Conservation (phyloP, 139 green algal species). For the Chlamydomonas incerta region DNA sequence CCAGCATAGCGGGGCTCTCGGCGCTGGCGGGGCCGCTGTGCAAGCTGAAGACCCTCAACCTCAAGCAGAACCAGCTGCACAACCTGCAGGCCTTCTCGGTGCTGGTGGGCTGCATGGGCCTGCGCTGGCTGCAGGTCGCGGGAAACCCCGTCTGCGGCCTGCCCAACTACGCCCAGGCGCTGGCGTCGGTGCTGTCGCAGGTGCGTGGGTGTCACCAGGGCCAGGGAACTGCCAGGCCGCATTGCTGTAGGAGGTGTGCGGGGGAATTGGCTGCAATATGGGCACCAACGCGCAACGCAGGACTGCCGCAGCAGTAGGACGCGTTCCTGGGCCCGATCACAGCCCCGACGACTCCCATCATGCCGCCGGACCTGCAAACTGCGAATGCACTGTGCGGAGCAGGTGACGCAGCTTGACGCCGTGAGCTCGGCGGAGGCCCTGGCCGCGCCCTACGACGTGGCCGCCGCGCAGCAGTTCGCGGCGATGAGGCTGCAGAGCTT, state of each 20-base stretch:
- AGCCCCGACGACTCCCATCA: too few species aligned
- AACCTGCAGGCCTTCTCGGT: constrained; percentile 66
- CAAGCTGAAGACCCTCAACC: constrained; percentile 62
- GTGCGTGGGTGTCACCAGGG: too few species aligned
- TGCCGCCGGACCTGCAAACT: too few species aligned
- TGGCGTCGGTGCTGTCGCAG: constrained; percentile 66
- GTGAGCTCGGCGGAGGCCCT: constrained; percentile 34
- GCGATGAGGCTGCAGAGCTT: constrained; percentile 58
- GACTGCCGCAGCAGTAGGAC: too few species aligned
- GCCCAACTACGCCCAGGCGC: constrained; percentile 52
- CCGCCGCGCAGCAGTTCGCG: constrained; percentile 49
- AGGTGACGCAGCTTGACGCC: constrained; percentile 57
- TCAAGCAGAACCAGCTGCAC: constrained; percentile 71
- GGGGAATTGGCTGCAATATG: too few species aligned
- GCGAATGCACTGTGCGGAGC: too few species aligned
- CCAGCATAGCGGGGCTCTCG: constrained; percentile 51
- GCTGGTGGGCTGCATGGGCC: constrained; percentile 63
- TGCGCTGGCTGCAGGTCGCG: constrained; percentile 66
- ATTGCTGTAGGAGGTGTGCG: too few species aligned
- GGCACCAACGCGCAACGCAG: too few species aligned
- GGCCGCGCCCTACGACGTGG: constrained; percentile 35
- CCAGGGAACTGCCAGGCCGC: too few species aligned
- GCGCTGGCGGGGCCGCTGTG: constrained; percentile 48
- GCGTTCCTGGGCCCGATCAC: too few species aligned
- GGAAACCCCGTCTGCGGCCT: constrained; percentile 70